phyloP scores from a whole-genome alignment of 2,329 filamentous ascomycete species.

The Sporothrix dimorphospora region DNA sequence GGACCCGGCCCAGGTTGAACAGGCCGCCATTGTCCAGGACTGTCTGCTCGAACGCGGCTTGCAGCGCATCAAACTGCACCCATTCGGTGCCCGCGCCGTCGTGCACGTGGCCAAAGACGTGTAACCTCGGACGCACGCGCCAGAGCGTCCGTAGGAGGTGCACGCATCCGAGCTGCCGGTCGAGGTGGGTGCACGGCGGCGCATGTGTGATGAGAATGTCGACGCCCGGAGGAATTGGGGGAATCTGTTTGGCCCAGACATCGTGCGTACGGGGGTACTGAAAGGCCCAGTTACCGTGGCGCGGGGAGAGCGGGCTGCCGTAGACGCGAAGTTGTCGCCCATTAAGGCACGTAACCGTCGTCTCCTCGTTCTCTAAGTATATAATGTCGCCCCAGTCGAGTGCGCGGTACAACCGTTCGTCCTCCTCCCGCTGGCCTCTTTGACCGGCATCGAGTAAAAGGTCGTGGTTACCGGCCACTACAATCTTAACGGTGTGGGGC shows the following conservation, averaged over 20 bases:
- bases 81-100: conserved; percentile 33
- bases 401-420: background rate
- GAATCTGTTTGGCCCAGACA: conserved; percentile 35
- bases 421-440: no score
- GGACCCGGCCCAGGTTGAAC: background rate
- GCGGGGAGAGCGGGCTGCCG: conserved; percentile 44
- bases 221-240: conserved; percentile 34
- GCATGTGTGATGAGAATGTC: conserved; percentile 45
- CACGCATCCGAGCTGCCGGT: conserved; percentile 39
- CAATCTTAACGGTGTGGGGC: no score
- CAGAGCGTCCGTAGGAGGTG: conserved; percentile 40
- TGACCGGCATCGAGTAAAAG: no score
- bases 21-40: conserved; percentile 25
- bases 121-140: conserved; percentile 40
- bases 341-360: conserved; percentile 37
- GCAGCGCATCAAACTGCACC: conserved; percentile 28
- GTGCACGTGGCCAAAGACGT: conserved; percentile 47
- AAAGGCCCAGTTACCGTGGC: conserved; percentile 47
- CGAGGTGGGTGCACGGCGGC: conserved; percentile 42
- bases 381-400: conserved; percentile 42
- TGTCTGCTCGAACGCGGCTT: conserved; percentile 28
- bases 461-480: no score
- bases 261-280: conserved; percentile 43
- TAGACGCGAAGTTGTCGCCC: conserved; percentile 42
- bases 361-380: conserved; percentile 41